Conservation (phyloP, 352 stramenopile species). For the Pythium insidiosum region DNA sequence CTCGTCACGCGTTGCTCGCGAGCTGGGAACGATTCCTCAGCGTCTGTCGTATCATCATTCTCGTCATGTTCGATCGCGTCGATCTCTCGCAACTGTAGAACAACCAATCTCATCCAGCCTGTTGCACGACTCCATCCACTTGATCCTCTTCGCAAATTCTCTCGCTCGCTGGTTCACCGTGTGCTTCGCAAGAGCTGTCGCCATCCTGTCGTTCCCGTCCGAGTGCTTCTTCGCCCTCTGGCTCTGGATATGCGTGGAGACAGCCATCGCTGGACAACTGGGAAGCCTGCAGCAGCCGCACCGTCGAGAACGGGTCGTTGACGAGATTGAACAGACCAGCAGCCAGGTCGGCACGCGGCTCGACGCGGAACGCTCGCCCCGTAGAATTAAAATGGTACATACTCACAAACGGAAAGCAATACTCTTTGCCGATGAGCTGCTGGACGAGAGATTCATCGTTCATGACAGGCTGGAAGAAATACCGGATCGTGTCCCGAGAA, state of each 20-base stretch:
- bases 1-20: constrained; percentile 36
- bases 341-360: constrained; percentile 41
- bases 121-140: too few species aligned
- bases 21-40: constrained; percentile 73
- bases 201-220: too few species aligned
- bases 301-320: constrained; percentile 42
- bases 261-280: constrained; percentile 43
- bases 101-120: background rate
- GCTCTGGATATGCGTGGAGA: constrained; percentile 37
- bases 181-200: too few species aligned
- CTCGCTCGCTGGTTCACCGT: too few species aligned
- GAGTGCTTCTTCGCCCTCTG: too few species aligned
- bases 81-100: background rate
- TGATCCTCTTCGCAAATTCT: too few species aligned
- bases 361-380: constrained; percentile 39
- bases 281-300: constrained; percentile 41
- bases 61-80: constrained; percentile 45
- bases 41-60: constrained; percentile 37
- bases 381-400: constrained; percentile 41
- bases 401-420: constrained; percentile 42
- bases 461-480: constrained; percentile 53
- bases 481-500: constrained; percentile 47
- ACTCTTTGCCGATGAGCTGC: constrained; percentile 45
- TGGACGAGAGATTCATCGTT: constrained; percentile 55
- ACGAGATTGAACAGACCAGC: constrained; percentile 42